phyloP scores from a whole-genome alignment of 805 yeast genomes.

The Kuraishia hungarica region DNA sequence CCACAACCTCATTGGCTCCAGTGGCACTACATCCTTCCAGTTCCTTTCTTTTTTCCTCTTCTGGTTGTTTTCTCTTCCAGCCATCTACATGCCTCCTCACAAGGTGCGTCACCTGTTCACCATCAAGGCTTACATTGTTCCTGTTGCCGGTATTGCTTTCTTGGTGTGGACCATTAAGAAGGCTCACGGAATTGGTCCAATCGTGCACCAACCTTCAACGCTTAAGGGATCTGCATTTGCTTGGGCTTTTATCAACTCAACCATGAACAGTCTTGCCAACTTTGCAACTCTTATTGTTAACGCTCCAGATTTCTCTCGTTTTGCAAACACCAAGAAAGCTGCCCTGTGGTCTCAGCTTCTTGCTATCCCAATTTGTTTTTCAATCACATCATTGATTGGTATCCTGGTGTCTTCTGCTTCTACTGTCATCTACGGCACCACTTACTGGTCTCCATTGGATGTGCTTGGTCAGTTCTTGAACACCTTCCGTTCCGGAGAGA shows the following conservation, averaged over 20 bases:
- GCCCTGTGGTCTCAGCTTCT: slow-evolving; percentile 50
- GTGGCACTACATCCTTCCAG: slow-evolving; percentile 57
- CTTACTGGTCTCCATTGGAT: slow-evolving; percentile 81
- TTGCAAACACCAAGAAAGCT: slow-evolving; percentile 50
- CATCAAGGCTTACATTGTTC: slow-evolving; percentile 68
- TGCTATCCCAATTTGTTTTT: slow-evolving; percentile 70
- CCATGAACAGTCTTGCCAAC: slow-evolving; percentile 77
- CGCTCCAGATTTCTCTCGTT: slow-evolving; percentile 85
- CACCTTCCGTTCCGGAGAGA: slow-evolving; percentile 42
- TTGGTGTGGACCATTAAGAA: slow-evolving; percentile 77
- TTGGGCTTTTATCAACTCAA: slow-evolving; percentile 76
- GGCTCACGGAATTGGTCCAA: slow-evolving; percentile 73
- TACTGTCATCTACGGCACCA: slow-evolving; percentile 51
- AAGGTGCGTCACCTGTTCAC: slow-evolving; percentile 78
- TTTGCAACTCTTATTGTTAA: slow-evolving; percentile 85
- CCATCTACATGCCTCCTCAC: slow-evolving; percentile 77
- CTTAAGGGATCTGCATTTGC: slow-evolving; percentile 55
- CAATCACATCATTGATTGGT: slow-evolving; percentile 78
- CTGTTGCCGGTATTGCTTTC: slow-evolving; percentile 77
- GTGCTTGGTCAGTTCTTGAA: slow-evolving; percentile 59
- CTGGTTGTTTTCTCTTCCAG: slow-evolving; percentile 75
- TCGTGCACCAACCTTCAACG: slow-evolving; percentile 45
- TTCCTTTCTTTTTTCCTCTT: slow-evolving; percentile 73
- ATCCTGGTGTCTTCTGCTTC: slow-evolving; percentile 80
- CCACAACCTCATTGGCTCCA: slow-evolving; percentile 56